Conservation (phyloP, 2,329 filamentous ascomycete species). For the Chrysoporthe puriensis region DNA sequence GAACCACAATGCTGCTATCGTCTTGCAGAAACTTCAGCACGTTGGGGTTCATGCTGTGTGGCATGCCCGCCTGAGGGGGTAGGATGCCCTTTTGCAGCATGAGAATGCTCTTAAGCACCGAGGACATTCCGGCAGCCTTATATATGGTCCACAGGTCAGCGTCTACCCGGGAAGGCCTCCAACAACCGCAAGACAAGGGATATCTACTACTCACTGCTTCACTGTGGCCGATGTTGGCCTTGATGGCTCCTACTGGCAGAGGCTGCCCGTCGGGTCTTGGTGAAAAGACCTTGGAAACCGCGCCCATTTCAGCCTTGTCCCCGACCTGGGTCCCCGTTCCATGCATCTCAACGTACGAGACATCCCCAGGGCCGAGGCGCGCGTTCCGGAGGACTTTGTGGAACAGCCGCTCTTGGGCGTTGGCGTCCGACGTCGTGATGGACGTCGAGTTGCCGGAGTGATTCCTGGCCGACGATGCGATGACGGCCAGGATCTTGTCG, state of each 20-base stretch:
- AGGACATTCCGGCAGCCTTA: too few relatives aligned
- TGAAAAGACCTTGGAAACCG: too few relatives aligned
- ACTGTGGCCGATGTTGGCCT: constrained; percentile 50
- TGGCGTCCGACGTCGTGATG: constrained; percentile 35
- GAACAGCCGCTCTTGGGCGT: constrained; percentile 35
- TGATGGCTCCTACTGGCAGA: not conserved
- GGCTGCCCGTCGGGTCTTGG: too few relatives aligned
- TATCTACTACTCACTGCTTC: constrained; percentile 39
- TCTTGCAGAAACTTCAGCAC: too few relatives aligned
- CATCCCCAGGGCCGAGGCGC: constrained; percentile 30
- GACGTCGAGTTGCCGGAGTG: constrained; percentile 42
- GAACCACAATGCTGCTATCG: too few relatives aligned
- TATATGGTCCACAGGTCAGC: too few relatives aligned
- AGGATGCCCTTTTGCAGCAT: too few relatives aligned
- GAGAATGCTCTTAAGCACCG: too few relatives aligned
- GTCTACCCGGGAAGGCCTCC: too few relatives aligned
- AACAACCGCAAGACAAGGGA: too few relatives aligned
- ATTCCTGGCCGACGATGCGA: constrained; percentile 43
- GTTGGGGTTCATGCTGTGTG: too few relatives aligned
- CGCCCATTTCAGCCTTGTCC: constrained; percentile 39
- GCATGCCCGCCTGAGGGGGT: too few relatives aligned
- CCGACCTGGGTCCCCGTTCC: constrained; percentile 47
- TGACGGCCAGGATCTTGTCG: constrained; percentile 47
- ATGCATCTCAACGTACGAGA: constrained; percentile 43
- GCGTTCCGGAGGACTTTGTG: constrained; percentile 35